phyloP scores from a whole-genome alignment of 352 stramenopile species.

The Bremia lactucae region DNA sequence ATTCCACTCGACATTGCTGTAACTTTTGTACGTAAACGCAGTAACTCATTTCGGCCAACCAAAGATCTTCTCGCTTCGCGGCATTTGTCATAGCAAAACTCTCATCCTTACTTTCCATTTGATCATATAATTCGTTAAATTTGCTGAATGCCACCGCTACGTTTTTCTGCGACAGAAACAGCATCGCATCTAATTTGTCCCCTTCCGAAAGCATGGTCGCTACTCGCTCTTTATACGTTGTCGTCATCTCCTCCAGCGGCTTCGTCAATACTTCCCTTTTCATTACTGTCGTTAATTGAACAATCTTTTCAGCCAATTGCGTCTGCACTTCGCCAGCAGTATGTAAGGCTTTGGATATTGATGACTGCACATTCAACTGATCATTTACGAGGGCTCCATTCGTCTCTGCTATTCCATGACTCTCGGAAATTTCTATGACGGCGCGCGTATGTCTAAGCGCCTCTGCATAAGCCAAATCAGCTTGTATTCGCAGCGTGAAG shows the following conservation, averaged over 20 bases:
- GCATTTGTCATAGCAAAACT: neutral
- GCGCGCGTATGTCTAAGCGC: constrained; percentile 49
- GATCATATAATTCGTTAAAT: constrained; percentile 47
- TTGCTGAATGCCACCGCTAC: constrained; percentile 48
- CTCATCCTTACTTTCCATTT: constrained; percentile 36
- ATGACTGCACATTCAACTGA: constrained; percentile 32
- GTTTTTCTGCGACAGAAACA: constrained; percentile 44
- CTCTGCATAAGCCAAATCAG: constrained; percentile 67
- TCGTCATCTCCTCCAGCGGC: constrained; percentile 64
- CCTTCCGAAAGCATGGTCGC: constrained; percentile 43
- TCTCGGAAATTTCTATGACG: constrained; percentile 30
- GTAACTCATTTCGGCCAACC: constrained; percentile 68
- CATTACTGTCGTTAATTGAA: constrained; percentile 61
- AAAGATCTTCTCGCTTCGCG: constrained; percentile 34
- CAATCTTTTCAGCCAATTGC: constrained; percentile 64
- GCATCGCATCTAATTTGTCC: constrained; percentile 34
- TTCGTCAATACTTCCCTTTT: constrained; percentile 56
- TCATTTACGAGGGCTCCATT: constrained; percentile 2
- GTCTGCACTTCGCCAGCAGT: constrained; percentile 61
- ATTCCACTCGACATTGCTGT: constrained; percentile 47
- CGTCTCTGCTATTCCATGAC: neutral
- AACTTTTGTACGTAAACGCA: constrained; percentile 64
- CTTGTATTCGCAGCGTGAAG: constrained; percentile 53
- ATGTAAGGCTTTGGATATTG: constrained; percentile 49
- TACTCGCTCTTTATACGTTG: constrained; percentile 49